Evolutionary conservation across 2,329 filamentous ascomycete genomes (phyloP).

Genomic region (Diplodia seriata): DNA sequence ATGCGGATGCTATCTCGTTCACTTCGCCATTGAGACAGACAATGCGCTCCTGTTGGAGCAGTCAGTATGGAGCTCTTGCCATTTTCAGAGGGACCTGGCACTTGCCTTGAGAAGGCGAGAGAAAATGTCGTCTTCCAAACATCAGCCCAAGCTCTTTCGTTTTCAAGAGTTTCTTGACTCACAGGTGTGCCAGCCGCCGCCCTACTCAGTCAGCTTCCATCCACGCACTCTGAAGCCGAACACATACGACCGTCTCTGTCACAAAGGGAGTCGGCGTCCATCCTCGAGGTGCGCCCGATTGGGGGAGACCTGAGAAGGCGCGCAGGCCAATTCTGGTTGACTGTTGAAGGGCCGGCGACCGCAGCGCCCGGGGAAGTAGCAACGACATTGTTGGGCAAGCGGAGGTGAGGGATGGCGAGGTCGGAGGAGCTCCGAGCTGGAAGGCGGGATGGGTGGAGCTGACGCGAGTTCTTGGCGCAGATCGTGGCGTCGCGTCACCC

Average conservation of each 20-base stretch:
- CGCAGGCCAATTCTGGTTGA: constrained; percentile 36
- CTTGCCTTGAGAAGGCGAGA: constrained; percentile 53
- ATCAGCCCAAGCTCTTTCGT: constrained; percentile 17
- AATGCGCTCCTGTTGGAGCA: constrained; percentile 76
- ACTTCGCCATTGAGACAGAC: constrained; percentile 92
- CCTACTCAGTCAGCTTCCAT: constrained; percentile 48
- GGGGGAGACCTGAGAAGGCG: constrained; percentile 37
- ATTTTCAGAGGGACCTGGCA: not conserved
- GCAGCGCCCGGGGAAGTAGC: constrained; percentile 40
- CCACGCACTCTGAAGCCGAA: not conserved
- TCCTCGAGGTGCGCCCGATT: constrained; percentile 41
- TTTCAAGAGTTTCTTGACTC: constrained; percentile 23
- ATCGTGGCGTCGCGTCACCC: constrained; percentile 23
- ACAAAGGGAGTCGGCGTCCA: constrained; percentile 59
- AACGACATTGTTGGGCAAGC: constrained; percentile 40
- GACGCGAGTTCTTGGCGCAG: constrained; percentile 24
- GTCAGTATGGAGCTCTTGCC: not conserved
- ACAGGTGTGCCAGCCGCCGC: constrained; percentile 60
- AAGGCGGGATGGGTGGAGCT: constrained; percentile 17
- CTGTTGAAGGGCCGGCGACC: constrained; percentile 35
- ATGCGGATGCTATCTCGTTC: constrained; percentile 88
- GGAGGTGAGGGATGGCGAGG: constrained; percentile 4
- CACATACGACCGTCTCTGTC: constrained; percentile 57
- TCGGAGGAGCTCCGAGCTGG: constrained; percentile 17
- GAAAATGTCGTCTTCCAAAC: constrained; percentile 51